Base-by-base conservation (phyloP, 495 filamentous ascomycete genomes). In the Endocarpon pusillum region DNA sequence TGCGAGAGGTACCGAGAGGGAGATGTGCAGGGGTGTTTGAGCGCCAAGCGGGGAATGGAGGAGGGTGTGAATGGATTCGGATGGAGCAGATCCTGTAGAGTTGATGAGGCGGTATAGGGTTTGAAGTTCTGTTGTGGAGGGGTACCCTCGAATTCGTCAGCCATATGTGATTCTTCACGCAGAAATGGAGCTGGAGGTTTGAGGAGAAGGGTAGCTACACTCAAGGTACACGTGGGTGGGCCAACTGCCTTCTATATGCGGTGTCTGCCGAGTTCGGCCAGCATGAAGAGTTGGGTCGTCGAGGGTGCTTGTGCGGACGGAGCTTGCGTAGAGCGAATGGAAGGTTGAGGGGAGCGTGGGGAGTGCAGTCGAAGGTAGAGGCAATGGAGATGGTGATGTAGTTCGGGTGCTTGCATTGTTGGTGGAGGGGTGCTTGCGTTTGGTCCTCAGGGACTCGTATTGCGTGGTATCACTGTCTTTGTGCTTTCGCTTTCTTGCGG, bases 171-270 rank as follows among this genome's bases (percentile, higher is more conserved):
- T 14, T 15, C 19, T 35, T 35, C 14, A n/a, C n/a, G 17, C 7
- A 31, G 22, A 15, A 22, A 40, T 21, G 33, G 31, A 14, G 16
- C 21, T 16, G 29, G 5, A 36, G 17, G 4, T 34, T 35, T 14
- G 6, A 18, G 41, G 32, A 14, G 34, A 21, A 15, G 14, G 3
- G 36, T n/a, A 58, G 73, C 50, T 64, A 87, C 87, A 97, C 62
- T 96, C 87, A 36, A 96, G 61, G 52, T 91, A 97, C 15, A 94
- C 44, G 53, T 94, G 85, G 12, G 74, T 84, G 1, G 89, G 81
- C 89, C 89, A 97, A 56, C 81, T 80, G 16, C 89, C 89, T 33
- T 78, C 69, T 9, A 87, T 58, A 53, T 97, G 89, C 2, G 89
- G 86, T 26, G 71, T 79, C 26, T 70, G 68, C 17, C 89, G 66